Percentiles rank a stretch among this genome's conserved stretches.
These are phyloP conservation scores for Phaseolus coccineus DNA, from an alignment of 331 rosid genomes.

Conservation along the genomic window DNA sequence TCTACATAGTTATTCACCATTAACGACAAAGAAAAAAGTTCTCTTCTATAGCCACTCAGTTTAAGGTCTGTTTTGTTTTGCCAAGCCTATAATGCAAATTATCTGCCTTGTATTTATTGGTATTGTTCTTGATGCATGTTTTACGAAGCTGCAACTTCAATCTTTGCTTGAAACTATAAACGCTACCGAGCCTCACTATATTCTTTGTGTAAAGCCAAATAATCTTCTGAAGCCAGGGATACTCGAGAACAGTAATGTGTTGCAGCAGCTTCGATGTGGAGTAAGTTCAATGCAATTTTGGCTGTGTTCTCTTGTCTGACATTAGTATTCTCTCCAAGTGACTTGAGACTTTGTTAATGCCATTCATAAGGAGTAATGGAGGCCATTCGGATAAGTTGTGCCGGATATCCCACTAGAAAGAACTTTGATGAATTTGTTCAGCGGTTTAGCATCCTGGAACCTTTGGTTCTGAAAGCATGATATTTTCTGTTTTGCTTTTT, in stretches of 20 bases:
- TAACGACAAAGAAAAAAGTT: constrained; percentile 42
- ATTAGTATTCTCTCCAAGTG: constrained; percentile 7
- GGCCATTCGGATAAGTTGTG: constrained; percentile 95
- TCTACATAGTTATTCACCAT: constrained; percentile 1
- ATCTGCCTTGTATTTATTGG: constrained; percentile 5
- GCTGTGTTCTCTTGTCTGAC: constrained; percentile 19
- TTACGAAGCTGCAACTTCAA: constrained; percentile 80
- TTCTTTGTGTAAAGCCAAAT: constrained; percentile 97
- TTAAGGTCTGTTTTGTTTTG: constrained; percentile 68
- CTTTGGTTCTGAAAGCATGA: no score
- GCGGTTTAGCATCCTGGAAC: no score
- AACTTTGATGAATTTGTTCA: no score
- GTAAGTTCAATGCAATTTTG: constrained; percentile 58
- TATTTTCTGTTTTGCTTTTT: no score
- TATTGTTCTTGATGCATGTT: constrained; percentile 33
- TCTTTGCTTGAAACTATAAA: constrained; percentile 83
- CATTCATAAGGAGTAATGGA: constrained; percentile 90
- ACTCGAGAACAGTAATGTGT: constrained; percentile 78
- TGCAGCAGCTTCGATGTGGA: constrained; percentile 90
- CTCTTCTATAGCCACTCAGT: constrained; percentile 81
- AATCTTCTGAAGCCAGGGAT: constrained; percentile 87
- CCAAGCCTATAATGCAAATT: constrained; percentile 19
- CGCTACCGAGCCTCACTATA: constrained; percentile 93
- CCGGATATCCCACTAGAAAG: constrained; percentile 96
- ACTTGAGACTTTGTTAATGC: constrained; percentile 31